Percentiles rank a stretch among this genome's conserved stretches.
These are phyloP conservation scores for Quercus phellos DNA, from an alignment of 331 rosid species.

Conservation along the genomic window DNA sequence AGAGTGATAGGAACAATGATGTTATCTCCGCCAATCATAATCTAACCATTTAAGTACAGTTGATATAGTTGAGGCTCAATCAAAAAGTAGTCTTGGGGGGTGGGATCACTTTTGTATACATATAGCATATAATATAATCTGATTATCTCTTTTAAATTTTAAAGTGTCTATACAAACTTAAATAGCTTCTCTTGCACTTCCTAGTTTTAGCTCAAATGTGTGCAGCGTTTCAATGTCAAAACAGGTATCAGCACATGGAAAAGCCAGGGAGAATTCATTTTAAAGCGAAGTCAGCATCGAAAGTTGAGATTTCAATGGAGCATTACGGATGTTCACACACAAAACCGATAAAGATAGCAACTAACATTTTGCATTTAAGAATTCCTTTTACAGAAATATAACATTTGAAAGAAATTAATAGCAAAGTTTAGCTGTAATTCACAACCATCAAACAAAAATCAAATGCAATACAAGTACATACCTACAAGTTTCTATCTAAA, in stretches of 20 bases:
- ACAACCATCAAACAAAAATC: not conserved
- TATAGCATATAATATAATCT: not conserved
- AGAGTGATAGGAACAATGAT: not conserved
- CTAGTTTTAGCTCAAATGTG: not conserved
- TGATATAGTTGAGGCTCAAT: not conserved
- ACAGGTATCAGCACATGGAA: not conserved
- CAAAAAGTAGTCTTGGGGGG: not conserved
- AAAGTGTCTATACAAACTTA: not conserved
- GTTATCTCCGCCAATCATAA: not conserved
- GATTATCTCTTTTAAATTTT: not conserved
- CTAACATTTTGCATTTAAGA: constrained; percentile 9
- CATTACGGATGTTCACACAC: not conserved
- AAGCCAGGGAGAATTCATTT: not conserved
- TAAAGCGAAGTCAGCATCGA: not conserved
- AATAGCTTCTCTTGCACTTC: not conserved
- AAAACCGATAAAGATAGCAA: constrained; percentile 4
- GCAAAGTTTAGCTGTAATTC: not conserved
- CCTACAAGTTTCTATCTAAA: not conserved
- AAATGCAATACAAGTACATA: not conserved
- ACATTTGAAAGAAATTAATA: constrained; percentile 16
- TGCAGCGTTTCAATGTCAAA: not conserved
- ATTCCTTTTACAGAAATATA: not conserved
- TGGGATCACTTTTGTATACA: not conserved
- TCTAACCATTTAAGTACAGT: no score
- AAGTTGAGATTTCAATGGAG: not conserved